Evolutionary conservation across 1,284 basidiomycete genomes (phyloP).

Genomic region (Kwoniella shivajii): DNA sequence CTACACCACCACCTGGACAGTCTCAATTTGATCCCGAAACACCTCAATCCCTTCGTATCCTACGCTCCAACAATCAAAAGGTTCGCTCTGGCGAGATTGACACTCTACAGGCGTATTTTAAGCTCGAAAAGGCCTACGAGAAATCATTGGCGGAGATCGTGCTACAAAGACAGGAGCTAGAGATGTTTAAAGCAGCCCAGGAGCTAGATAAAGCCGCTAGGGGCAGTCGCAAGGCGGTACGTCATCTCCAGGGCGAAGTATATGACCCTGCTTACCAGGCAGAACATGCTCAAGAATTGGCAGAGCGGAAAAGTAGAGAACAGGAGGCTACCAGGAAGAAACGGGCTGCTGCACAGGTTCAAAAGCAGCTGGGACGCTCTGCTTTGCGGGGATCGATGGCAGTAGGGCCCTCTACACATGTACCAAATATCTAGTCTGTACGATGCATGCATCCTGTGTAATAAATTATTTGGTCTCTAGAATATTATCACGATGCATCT

Average conservation of each 20-base stretch:
- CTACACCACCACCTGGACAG: background rate
- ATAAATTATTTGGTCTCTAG: no score
- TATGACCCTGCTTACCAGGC: background rate
- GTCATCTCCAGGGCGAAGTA: background rate
- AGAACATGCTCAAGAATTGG: background rate
- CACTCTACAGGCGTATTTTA: background rate
- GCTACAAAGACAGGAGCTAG: background rate
- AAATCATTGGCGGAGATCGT: background rate
- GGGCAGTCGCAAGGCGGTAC: constrained; percentile 2
- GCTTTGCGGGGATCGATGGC: no score
- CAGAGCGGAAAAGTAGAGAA: background rate
- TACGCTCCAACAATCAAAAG: background rate
- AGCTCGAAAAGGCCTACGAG: constrained; percentile 2
- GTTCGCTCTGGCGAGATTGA: background rate
- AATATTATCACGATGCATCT: no score
- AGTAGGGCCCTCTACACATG: no score
- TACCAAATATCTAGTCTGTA: no score
- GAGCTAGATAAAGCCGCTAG: constrained; percentile 4
- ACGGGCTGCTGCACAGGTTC: no score
- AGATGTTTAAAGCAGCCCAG: background rate
- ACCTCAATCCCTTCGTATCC: background rate
- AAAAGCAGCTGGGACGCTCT: no score
- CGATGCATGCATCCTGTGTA: no score
- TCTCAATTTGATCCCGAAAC: background rate
- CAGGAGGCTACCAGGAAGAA: background rate